A percentile compares a stretch with the other conserved stretches of the same genome.
Evolutionary conservation across 2,329 filamentous ascomycete genomes (phyloP).

Genomic region (Paecilomyces niveus): DNA sequence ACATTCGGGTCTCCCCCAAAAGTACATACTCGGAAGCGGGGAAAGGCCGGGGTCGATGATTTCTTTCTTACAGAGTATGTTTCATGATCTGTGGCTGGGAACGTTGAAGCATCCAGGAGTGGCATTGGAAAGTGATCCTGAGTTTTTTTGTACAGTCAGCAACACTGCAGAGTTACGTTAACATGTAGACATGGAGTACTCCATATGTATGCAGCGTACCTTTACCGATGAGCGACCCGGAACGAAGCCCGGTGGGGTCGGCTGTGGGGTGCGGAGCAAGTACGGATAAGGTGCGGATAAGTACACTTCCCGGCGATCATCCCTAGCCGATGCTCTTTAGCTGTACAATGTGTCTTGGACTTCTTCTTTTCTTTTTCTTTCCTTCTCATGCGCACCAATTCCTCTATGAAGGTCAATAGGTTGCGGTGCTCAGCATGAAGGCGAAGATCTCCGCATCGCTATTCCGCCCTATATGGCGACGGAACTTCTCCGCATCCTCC

Average conservation of each 20-base stretch:
- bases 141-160: background rate
- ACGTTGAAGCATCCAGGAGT: background rate
- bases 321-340: background rate
- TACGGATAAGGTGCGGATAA: background rate
- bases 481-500: slow-evolving; percentile 60
- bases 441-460: slow-evolving; percentile 21
- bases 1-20: background rate
- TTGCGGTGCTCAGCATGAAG: slow-evolving; percentile 8
- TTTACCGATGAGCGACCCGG: background rate
- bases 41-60: background rate
- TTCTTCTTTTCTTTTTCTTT: background rate
- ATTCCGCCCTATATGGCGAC: slow-evolving; percentile 31
- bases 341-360: background rate
- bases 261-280: background rate
- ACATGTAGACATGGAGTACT: background rate
- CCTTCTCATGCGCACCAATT: slow-evolving; percentile 1
- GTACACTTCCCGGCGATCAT: background rate
- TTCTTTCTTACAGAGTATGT: background rate
- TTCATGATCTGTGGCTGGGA: background rate
- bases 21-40: background rate
- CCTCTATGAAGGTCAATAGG: background rate
- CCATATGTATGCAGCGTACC: background rate
- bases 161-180: background rate
- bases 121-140: background rate
- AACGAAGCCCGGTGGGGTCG: background rate